Evolutionary conservation across 2,329 filamentous ascomycete species (phyloP).

Genomic region (Calycina marina): DNA sequence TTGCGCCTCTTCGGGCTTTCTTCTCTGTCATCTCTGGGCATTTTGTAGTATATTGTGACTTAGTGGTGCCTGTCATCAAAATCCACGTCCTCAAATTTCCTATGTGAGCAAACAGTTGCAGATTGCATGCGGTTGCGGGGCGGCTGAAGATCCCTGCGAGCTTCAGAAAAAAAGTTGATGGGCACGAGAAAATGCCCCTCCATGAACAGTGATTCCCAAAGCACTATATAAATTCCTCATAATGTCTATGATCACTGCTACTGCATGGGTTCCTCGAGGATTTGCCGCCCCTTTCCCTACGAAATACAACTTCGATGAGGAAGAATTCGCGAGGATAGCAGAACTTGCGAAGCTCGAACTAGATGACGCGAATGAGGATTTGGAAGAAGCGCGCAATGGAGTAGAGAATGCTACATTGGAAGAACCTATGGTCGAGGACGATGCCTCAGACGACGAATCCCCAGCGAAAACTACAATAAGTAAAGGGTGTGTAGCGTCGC

Average conservation of each 20-base stretch:
- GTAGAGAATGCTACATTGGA: slow-evolving; percentile 18
- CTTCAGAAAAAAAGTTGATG: slow-evolving; percentile 2
- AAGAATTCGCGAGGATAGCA: slow-evolving; percentile 42
- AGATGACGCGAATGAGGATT: slow-evolving; percentile 80
- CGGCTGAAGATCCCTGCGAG: no score
- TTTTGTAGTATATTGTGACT: slow-evolving; percentile 11
- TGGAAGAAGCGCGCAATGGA: slow-evolving; percentile 40
- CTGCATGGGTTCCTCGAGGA: slow-evolving; percentile 42
- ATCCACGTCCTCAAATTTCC: no score
- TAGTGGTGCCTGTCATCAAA: not conserved
- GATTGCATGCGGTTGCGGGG: no score
- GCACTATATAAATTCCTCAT: not conserved
- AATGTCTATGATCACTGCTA: slow-evolving; percentile 41
- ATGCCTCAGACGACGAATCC: slow-evolving; percentile 19
- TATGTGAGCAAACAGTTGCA: no score
- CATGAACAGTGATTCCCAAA: no score
- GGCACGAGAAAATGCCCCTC: not conserved
- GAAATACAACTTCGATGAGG: slow-evolving; percentile 43
- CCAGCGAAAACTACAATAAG: slow-evolving; percentile 21
- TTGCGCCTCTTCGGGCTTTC: slow-evolving; percentile 49
- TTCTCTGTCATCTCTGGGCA: slow-evolving; percentile 26
- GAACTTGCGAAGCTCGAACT: slow-evolving; percentile 46
- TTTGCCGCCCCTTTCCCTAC: slow-evolving; percentile 42
- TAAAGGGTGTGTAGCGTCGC: slow-evolving; percentile 27
- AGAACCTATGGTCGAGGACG: slow-evolving; percentile 26